Base-by-base conservation (phyloP, 2,329 filamentous ascomycete genomes). In the Stagonosporopsis rhizophila region DNA sequence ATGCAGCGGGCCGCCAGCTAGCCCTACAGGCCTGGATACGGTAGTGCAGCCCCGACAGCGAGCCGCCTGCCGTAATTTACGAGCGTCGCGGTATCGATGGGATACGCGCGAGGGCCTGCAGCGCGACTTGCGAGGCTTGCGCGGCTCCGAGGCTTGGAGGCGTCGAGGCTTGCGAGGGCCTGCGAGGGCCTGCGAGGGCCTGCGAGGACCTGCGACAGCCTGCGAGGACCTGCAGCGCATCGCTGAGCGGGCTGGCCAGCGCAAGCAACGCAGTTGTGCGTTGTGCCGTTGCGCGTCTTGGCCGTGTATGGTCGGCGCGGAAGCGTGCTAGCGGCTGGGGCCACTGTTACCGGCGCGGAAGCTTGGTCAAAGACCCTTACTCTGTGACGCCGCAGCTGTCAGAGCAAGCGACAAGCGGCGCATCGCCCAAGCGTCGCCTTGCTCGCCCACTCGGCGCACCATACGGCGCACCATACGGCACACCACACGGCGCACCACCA, bases 331-430 rank as follows among this genome's bases (percentile, higher is more conserved):
- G 59, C 37, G 56, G 38, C 19, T 9, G 28, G n/a, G n/a, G n/a
- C n/a, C n/a, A n/a, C n/a, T n/a, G n/a, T n/a, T n/a, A n/a, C n/a
- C n/a, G n/a, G n/a, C n/a, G n/a, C n/a, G n/a, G n/a, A n/a, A 8
- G 28, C 28, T 30, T 30, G 28, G 37, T 19, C n/a, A 19, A 41
- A 45, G 57, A 58, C 60, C 60, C 56, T 56, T 59, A n/a, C 47
- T 25, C 23, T 45, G 47, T 19, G 46, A 23, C 27, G 46, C 46
- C 57, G 62, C 60, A 57, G 45, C 47, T 55, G 56, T 60, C 62
- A 52, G 44, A 44, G 17, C 38, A 47, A 52, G 50, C 32, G 50
- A 11, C 38, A 47, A 52, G 50, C 32, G 50, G 17, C 49, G 35
- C 50, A 39, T 52, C 56, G 46, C 44, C 17, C 53, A 44, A 38